These are phyloP conservation scores for Vitellaria paradoxa DNA, from an alignment of 179 eudicot genomes.

Conservation along the genomic window DNA sequence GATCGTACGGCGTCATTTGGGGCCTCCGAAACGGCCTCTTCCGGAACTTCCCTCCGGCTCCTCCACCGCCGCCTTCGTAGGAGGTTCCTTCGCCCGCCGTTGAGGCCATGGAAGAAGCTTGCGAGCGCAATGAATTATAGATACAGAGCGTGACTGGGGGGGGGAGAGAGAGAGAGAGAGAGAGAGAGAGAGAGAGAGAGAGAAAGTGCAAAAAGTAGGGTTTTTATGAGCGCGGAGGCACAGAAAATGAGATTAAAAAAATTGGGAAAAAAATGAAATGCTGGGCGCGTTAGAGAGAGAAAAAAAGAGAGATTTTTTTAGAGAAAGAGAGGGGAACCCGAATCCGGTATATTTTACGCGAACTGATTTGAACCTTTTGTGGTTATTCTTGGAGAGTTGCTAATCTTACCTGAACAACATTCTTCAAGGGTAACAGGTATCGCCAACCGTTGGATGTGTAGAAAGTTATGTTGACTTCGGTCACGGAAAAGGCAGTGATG, in stretches of 20 bases:
- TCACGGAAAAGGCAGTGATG: too few relatives aligned
- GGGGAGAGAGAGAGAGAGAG: constrained; percentile 10
- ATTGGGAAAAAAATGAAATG: neutral
- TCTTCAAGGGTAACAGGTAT: neutral
- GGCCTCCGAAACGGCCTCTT: constrained; percentile 33
- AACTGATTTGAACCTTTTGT: neutral
- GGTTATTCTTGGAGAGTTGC: neutral
- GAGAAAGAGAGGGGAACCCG: too few relatives aligned
- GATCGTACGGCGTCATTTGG: constrained; percentile 67
- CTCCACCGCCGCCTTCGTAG: constrained; percentile 18
- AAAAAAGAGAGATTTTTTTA: neutral
- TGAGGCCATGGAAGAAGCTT: constrained; percentile 25
- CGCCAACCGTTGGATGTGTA: neutral
- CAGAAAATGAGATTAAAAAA: neutral
- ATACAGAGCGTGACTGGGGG: constrained; percentile 1
- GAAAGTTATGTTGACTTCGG: too few relatives aligned
- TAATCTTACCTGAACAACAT: too few relatives aligned
- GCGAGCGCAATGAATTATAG: neutral
- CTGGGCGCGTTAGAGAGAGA: constrained; percentile 22
- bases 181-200: constrained; percentile 8
- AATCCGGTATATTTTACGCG: neutral
- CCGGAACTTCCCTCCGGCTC: constrained; percentile 59
- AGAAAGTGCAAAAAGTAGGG: neutral
- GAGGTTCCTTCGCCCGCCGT: constrained; percentile 34
- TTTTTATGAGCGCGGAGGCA: neutral